Percentiles rank a stretch among this genome's conserved stretches.
These are phyloP conservation scores for Luvunga scandens DNA, from an alignment of 345 rosid species.

Conservation along the genomic window DNA sequence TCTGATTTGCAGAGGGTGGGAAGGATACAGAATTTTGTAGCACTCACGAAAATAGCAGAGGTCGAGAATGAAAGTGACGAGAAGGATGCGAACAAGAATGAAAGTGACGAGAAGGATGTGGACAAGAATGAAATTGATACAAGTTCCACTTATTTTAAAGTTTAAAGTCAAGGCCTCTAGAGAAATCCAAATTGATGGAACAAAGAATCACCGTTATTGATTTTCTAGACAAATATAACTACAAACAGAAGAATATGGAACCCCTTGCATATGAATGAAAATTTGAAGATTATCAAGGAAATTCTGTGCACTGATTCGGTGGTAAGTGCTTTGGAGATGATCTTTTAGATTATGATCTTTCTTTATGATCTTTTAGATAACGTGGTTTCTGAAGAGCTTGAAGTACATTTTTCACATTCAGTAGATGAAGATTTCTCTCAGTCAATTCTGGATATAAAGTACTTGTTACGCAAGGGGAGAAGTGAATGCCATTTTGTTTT, in stretches of 20 bases:
- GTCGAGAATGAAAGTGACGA: background rate
- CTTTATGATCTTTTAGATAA: background rate
- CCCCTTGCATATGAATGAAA: background rate
- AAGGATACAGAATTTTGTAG: background rate
- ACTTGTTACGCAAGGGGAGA: background rate
- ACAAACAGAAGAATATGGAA: background rate
- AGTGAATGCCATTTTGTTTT: background rate
- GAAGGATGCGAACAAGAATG: background rate
- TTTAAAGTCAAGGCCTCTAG: background rate
- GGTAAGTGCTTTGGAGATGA: background rate
- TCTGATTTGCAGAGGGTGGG: background rate
- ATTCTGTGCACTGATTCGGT: background rate
- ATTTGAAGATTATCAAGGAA: too few relatives aligned
- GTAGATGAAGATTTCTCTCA: background rate
- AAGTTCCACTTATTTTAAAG: background rate
- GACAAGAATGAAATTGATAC: too few relatives aligned
- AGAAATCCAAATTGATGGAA: background rate
- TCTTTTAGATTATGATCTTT: too few relatives aligned
- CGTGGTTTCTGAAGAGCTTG: background rate
- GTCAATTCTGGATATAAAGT: background rate
- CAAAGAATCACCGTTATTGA: background rate
- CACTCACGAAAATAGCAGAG: background rate
- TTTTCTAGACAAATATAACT: background rate
- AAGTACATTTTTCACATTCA: background rate
- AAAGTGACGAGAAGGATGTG: too few relatives aligned